These are phyloP conservation scores for Paraleonurus japonicus DNA, from an alignment of 257 asterid species.

Conservation along the genomic window DNA sequence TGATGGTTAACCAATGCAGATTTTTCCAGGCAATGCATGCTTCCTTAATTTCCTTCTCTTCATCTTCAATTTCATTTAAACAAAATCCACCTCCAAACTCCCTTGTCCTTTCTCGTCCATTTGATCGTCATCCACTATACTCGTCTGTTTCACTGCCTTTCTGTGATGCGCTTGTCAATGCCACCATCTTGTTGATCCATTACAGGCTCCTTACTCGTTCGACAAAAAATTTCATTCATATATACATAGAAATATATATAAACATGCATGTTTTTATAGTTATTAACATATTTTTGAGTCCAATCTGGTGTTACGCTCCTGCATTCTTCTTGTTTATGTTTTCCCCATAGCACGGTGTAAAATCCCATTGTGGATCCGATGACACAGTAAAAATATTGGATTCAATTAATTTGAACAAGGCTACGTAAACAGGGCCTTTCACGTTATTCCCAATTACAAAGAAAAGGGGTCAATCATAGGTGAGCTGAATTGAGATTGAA, in stretches of 20 bases:
- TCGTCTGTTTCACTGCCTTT: conserved; percentile 10
- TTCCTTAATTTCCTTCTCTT: background rate
- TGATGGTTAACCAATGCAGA: background rate
- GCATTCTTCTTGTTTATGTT: conserved; percentile 16
- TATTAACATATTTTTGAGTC: too few species aligned
- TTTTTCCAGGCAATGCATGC: background rate
- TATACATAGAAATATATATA: too few species aligned
- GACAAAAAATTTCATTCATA: too few species aligned
- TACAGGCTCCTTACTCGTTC: conserved; percentile 28
- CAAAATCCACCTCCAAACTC: conserved; percentile 91
- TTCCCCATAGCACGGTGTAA: conserved; percentile 38
- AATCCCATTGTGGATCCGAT: conserved; percentile 36
- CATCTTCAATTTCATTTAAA: conserved; percentile 56
- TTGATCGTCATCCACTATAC: conserved; percentile 25
- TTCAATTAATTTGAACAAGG: too few species aligned
- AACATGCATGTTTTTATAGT: too few species aligned
- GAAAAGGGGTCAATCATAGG: too few species aligned
- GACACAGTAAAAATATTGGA: conserved; percentile 31
- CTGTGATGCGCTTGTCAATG: conserved; percentile 3
- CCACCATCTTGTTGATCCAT: conserved; percentile 27
- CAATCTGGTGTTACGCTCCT: too few species aligned
- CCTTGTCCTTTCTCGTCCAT: conserved; percentile 29
- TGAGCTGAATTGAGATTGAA: too few species aligned
- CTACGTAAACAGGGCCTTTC: too few species aligned
- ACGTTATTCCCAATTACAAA: too few species aligned